These are phyloP conservation scores for Penicillium sumatraense DNA, from an alignment of 2,329 filamentous ascomycete genomes.

Conservation along the genomic window DNA sequence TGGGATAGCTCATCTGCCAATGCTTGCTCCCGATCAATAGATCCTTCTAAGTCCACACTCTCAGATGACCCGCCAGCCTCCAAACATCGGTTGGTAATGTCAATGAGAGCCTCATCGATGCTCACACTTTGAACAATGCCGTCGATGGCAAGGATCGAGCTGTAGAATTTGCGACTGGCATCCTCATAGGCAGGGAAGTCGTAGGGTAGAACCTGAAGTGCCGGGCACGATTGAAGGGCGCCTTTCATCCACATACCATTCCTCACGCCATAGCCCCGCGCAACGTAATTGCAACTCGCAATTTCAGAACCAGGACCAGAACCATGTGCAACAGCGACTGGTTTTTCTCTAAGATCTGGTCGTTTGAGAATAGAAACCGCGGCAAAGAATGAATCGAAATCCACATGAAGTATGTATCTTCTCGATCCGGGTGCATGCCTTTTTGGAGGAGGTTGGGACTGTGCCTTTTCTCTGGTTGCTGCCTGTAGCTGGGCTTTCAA, in stretches of 20 bases:
- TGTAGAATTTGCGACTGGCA: constrained; percentile 85
- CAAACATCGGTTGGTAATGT: constrained; percentile 75
- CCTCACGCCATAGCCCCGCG: constrained; percentile 82
- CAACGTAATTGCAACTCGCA: constrained; percentile 95
- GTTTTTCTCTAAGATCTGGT: constrained; percentile 76
- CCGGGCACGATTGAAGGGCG: constrained; percentile 79
- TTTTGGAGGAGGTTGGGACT: constrained; percentile 51
- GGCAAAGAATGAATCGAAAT: constrained; percentile 98
- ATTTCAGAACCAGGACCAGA: constrained; percentile 88
- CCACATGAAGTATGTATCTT: constrained; percentile 89
- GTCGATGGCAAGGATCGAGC: constrained; percentile 76
- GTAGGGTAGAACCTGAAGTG: constrained; percentile 89
- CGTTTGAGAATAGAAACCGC: constrained; percentile 82
- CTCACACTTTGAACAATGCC: constrained; percentile 94
- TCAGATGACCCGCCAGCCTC: constrained; percentile 69
- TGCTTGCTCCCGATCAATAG: constrained; percentile 76
- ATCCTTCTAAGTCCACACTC: constrained; percentile 69
- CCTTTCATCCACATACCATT: constrained; percentile 99
- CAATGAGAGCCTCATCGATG: constrained; percentile 90
- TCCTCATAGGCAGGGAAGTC: constrained; percentile 95
- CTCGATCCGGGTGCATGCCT: constrained; percentile 67
- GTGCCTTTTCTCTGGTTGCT: constrained; percentile 70
- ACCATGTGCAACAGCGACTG: constrained; percentile 87
- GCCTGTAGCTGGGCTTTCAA: constrained; percentile 87
- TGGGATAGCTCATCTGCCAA: constrained; percentile 74